Evolutionary conservation across 31 red algal genomes (phyloP).

Genomic region (Porphyra umbilicalis): DNA sequence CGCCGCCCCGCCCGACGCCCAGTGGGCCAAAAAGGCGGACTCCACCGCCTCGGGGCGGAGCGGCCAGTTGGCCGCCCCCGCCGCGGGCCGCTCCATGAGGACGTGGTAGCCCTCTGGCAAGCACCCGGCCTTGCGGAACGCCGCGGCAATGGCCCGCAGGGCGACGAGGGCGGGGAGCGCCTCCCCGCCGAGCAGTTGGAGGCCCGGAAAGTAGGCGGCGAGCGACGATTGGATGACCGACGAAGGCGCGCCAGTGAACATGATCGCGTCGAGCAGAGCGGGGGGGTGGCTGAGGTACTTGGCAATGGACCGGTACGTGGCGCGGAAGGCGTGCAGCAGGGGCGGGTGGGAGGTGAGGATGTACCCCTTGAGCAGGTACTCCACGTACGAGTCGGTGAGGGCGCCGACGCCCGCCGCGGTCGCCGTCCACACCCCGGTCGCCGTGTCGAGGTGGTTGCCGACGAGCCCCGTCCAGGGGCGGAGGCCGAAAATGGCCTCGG

Average conservation of each 20-base stretch:
- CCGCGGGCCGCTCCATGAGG: background rate
- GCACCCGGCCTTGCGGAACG: conserved; percentile 34
- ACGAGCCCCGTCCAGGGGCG: conserved; percentile 36
- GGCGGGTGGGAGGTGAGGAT: conserved; percentile 26
- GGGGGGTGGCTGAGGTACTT: conserved; percentile 19
- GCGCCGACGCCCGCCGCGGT: conserved; percentile 35
- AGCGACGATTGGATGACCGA: conserved; percentile 27
- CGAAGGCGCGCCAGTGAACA: conserved; percentile 21
- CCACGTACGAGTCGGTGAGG: conserved; percentile 48
- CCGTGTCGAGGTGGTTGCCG: conserved; percentile 52
- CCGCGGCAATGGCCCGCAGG: conserved; percentile 19
- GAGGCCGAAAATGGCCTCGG: conserved; percentile 14
- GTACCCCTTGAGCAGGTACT: conserved; percentile 62
- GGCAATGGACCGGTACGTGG: conserved; percentile 18
- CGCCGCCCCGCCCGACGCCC: conserved; percentile 32
- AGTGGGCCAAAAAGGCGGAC: conserved; percentile 42
- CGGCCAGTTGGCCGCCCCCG: conserved; percentile 28
- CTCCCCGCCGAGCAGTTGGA: conserved; percentile 32
- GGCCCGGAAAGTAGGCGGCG: conserved; percentile 41
- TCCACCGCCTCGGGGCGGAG: conserved; percentile 42
- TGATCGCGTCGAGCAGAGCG: conserved; percentile 23
- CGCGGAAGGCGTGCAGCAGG: conserved; percentile 24
- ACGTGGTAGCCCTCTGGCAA: conserved; percentile 45
- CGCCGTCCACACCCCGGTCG: conserved; percentile 31
- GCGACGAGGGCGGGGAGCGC: conserved; percentile 11